phyloP scores from a whole-genome alignment of 345 rosid species.

The Arabis alpina region DNA sequence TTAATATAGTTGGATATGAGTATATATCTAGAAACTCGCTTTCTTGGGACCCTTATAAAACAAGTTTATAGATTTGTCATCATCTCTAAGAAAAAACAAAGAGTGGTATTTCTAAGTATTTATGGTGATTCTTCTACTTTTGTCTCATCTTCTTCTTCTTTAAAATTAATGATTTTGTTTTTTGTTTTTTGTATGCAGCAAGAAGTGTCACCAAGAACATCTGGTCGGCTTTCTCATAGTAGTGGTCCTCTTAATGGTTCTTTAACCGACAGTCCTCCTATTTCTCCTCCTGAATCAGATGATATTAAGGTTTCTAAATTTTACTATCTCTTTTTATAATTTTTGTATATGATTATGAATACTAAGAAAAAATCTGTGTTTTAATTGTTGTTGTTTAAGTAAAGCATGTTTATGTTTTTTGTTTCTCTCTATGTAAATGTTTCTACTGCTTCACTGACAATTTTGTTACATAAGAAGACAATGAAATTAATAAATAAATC shows the following conservation, averaged over 20 bases:
- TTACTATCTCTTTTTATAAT: not conserved
- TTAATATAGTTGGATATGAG: too few species aligned
- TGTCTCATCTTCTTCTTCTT: constrained; percentile 33
- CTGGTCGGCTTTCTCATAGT: constrained; percentile 92
- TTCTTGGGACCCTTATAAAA: constrained; percentile 42
- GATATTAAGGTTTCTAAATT: constrained; percentile 68
- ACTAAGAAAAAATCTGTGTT: not conserved
- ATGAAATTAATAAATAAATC: constrained; percentile 28
- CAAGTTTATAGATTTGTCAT: constrained; percentile 28
- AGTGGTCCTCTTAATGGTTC: constrained; percentile 89
- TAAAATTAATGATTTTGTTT: not conserved
- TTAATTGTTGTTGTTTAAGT: not conserved
- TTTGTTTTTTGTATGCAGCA: constrained; percentile 54
- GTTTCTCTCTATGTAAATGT: constrained; percentile 31
- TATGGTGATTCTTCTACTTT: constrained; percentile 24
- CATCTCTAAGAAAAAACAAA: constrained; percentile 4
- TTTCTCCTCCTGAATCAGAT: constrained; percentile 88
- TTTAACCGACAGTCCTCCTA: constrained; percentile 96
- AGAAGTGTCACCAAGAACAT: constrained; percentile 86
- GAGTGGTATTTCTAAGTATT: not conserved
- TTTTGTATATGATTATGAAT: not conserved
- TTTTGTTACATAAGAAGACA: constrained; percentile 45
- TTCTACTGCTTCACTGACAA: constrained; percentile 40
- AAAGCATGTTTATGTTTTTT: constrained; percentile 32
- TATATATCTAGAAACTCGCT: constrained; percentile 26